phyloP scores from a whole-genome alignment of 2,329 filamentous ascomycete species.

The Aspergillus sp. region DNA sequence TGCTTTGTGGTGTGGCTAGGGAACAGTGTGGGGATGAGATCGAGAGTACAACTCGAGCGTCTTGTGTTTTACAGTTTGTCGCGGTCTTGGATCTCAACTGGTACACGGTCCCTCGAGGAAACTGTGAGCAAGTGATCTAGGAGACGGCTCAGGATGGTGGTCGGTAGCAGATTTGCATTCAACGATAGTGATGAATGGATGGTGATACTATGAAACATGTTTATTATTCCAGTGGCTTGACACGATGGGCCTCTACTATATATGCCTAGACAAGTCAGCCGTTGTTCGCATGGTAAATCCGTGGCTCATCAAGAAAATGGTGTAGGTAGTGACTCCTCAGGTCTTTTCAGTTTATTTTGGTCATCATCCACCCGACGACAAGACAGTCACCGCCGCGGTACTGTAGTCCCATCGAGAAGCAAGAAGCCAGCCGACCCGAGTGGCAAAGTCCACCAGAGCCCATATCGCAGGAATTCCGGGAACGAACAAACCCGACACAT shows the following conservation, averaged over 20 bases:
- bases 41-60: too few relatives aligned
- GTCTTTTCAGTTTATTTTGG: conserved; percentile 46
- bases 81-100: too few relatives aligned
- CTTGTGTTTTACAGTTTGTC: too few relatives aligned
- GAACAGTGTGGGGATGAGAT: too few relatives aligned
- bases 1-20: too few relatives aligned
- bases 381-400: conserved; percentile 29
- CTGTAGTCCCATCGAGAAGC: conserved; percentile 14
- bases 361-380: conserved; percentile 37
- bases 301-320: background rate
- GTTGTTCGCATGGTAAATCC: background rate
- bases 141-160: background rate
- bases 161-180: background rate
- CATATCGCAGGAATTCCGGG: background rate
- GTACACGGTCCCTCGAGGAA: background rate
- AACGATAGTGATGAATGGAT: background rate
- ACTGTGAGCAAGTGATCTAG: background rate
- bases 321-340: conserved; percentile 36
- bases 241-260: too few relatives aligned
- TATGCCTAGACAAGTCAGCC: background rate
- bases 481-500: conserved; percentile 1
- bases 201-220: background rate
- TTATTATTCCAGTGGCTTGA: too few relatives aligned
- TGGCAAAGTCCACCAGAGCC: conserved; percentile 17
- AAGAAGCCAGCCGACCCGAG: conserved; percentile 5